Base-by-base conservation (phyloP, 805 yeast genomes). In the Candida nitratophila region DNA sequence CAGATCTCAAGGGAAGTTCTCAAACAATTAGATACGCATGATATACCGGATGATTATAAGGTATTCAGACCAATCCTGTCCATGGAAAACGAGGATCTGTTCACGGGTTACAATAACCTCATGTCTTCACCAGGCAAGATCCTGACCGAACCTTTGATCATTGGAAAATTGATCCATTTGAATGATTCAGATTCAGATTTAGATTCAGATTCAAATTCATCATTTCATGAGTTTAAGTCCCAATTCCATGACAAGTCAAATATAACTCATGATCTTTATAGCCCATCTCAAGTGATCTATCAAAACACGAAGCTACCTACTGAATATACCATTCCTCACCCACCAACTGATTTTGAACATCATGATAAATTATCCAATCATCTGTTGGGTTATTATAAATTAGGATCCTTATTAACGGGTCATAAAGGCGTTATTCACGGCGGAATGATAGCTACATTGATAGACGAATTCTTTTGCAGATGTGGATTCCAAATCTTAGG, bases 361-460 rank as follows among this genome's bases (percentile, higher is more conserved):
- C 12, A 33, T 33, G 21, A 19, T 33, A 19, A 17, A 12, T 16
- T 16, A 21, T 58, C 64, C 4, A 73, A 73, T 16, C 73, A 71
- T 47, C 52, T 73, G 42, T 54, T 73, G 3, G 69, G 70, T 14
- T 65, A 73, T 47, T 73, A 72, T 53, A 71, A 68, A 44, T 51
- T 76, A 26, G 81, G 81, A 4, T 60, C 61, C 15, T 56, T 65
- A 44, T 51, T 76, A 37, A 60, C 73, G 1, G 71, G 77, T 33
- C 73, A 71, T 44, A 74, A 70, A 44, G 76, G 77, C 37, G 65
- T 71, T 39, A 64, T 76, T 35, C 81, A 76, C 52, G 77, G 77
- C 43, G 81, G 81, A 1, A 64, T 75, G 16, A 60, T 74, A n/a
- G 69, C 79, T 4, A 74, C 80, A 4, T 59, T 76, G 8, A 54